A percentile compares a stretch with the other conserved stretches of the same genome.
These are phyloP conservation scores for Gossypium aridum DNA, from an alignment of 441 rosid genomes.

Conservation along the genomic window DNA sequence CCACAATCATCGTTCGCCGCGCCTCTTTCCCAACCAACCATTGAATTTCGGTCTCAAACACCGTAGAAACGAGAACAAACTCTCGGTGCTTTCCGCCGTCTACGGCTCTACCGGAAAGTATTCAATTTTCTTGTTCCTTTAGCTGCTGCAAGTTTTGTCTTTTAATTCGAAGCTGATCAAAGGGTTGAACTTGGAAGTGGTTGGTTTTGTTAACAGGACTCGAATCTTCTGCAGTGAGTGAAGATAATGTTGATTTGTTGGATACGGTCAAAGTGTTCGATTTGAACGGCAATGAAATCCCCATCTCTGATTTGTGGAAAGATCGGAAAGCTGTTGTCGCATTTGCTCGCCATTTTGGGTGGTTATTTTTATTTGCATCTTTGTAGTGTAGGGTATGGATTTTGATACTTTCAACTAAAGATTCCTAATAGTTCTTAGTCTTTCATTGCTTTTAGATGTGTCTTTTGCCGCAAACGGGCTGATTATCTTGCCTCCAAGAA, in stretches of 20 bases:
- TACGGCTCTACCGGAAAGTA: constrained; percentile 52
- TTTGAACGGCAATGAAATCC: constrained; percentile 60
- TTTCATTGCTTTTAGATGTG: constrained; percentile 54
- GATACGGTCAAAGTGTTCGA: constrained; percentile 57
- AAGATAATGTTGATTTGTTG: constrained; percentile 31
- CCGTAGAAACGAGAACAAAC: neutral
- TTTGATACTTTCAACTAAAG: neutral
- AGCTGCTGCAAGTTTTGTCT: neutral
- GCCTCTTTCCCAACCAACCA: constrained; percentile 9
- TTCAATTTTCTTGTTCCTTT: neutral
- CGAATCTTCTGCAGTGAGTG: constrained; percentile 24
- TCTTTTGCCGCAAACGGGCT: constrained; percentile 83
- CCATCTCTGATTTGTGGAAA: constrained; percentile 80
- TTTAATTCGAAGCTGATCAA: neutral
- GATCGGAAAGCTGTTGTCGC: constrained; percentile 81
- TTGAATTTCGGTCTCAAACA: constrained; percentile 10
- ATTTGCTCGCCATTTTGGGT: constrained; percentile 97
- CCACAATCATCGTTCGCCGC: neutral
- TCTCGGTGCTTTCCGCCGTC: constrained; percentile 37
- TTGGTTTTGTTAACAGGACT: constrained; percentile 26
- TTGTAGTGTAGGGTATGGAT: neutral
- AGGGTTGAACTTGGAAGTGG: neutral
- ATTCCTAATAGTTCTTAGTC: neutral
- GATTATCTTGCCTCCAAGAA: constrained; percentile 79
- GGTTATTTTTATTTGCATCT: neutral